Conservation (phyloP, 169 alveolate species). For the Plasmodium adleri region DNA sequence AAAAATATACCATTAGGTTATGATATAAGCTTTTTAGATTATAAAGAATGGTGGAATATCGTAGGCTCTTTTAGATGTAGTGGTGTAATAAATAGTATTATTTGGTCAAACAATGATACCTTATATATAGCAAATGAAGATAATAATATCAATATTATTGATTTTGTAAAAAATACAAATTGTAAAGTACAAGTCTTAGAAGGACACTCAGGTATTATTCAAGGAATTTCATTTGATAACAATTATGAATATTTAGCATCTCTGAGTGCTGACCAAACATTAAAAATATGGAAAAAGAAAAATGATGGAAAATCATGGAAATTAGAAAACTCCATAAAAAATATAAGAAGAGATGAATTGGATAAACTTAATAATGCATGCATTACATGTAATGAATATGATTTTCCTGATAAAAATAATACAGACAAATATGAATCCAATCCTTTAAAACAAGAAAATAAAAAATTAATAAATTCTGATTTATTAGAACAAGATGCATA, state of each 20-base stretch:
- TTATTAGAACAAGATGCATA: conserved; percentile 13
- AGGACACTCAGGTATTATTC: conserved; percentile 89
- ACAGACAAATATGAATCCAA: conserved; percentile 16
- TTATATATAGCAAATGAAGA: conserved; percentile 71
- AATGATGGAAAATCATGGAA: conserved; percentile 85
- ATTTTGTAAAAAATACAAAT: conserved; percentile 69
- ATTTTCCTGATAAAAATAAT: conserved; percentile 26
- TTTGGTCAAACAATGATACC: conserved; percentile 66
- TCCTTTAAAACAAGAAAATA: conserved; percentile 16
- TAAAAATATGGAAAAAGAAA: conserved; percentile 85
- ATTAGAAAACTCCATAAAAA: conserved; percentile 75
- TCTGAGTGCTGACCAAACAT: conserved; percentile 90
- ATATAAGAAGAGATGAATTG: conserved; percentile 62
- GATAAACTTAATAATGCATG: conserved; percentile 50
- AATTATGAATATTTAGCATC: conserved; percentile 88
- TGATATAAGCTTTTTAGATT: conserved; percentile 81
- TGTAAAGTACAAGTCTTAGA: conserved; percentile 84
- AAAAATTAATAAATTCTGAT: conserved; percentile 1
- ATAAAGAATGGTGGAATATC: conserved; percentile 86
- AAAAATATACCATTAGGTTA: conserved; percentile 79
- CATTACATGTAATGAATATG: conserved; percentile 44
- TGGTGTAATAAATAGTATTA: conserved; percentile 61
- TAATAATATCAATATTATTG: conserved; percentile 72
- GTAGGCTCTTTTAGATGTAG: conserved; percentile 86
- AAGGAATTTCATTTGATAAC: conserved; percentile 87